phyloP scores from a whole-genome alignment of 768 basidiomycete species.

The Lactarius tabidus region DNA sequence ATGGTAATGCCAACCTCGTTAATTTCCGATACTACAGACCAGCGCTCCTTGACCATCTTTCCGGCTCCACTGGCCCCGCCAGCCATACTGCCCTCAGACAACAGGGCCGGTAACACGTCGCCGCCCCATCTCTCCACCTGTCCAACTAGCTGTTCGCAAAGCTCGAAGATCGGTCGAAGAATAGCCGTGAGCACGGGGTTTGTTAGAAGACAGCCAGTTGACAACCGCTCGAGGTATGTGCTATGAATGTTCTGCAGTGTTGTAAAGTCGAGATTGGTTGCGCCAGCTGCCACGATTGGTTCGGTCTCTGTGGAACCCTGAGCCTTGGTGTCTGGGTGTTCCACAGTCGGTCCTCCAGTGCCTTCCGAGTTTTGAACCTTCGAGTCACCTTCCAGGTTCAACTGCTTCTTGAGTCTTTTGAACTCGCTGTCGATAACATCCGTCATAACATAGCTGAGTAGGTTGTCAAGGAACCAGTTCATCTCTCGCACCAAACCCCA shows the following conservation, averaged over 20 bases:
- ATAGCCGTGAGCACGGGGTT: slow-evolving; percentile 58
- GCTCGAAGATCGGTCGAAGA: slow-evolving; percentile 69
- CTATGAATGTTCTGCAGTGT: slow-evolving; percentile 79
- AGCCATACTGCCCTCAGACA: slow-evolving; percentile 74
- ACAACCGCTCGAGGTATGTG: slow-evolving; percentile 72
- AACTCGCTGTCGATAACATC: slow-evolving; percentile 89
- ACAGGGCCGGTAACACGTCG: slow-evolving; percentile 77
- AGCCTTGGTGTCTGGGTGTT: slow-evolving; percentile 24
- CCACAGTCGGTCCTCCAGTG: slow-evolving; percentile 27
- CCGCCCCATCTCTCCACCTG: slow-evolving; percentile 92
- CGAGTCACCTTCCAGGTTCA: slow-evolving; percentile 30
- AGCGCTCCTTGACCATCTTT: slow-evolving; percentile 66
- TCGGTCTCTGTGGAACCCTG: neutral
- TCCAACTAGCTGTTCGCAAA: slow-evolving; percentile 83
- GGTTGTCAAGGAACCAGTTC: slow-evolving; percentile 86
- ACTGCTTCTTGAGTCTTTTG: slow-evolving; percentile 57
- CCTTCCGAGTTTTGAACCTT: slow-evolving; percentile 20
- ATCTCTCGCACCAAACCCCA: slow-evolving; percentile 88
- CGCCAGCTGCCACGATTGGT: slow-evolving; percentile 24
- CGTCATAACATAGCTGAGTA: slow-evolving; percentile 83
- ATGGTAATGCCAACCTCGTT: slow-evolving; percentile 55
- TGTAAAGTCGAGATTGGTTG: slow-evolving; percentile 71
- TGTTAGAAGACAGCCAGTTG: slow-evolving; percentile 75
- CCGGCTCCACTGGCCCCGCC: slow-evolving; percentile 58
- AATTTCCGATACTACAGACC: slow-evolving; percentile 65